Conservation (phyloP, 1,284 basidiomycete genomes). For the Cutaneotrichosporon cutaneum region DNA sequence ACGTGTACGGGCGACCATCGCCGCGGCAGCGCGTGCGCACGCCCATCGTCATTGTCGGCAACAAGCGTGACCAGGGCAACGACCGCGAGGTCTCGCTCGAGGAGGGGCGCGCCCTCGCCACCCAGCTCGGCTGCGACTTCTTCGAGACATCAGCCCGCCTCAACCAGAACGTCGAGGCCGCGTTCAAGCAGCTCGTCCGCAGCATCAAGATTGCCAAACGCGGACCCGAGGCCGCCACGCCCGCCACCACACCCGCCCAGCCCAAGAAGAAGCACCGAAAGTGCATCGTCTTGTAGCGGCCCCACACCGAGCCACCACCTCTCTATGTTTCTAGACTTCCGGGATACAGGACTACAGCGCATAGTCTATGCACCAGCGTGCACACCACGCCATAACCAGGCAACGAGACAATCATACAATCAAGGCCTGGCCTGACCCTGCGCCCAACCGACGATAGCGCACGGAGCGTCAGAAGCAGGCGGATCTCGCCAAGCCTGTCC, state of each 20-base stretch:
- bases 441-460: background rate
- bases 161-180: conserved; percentile 87
- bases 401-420: too few species aligned
- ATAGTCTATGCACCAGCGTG: conserved; percentile 6
- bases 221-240: conserved; percentile 22
- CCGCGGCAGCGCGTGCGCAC: conserved; percentile 19
- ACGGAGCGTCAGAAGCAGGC: background rate
- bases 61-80: conserved; percentile 76
- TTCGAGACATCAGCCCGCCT: conserved; percentile 97
- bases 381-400: background rate
- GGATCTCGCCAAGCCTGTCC: background rate
- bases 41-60: conserved; percentile 76
- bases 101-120: conserved; percentile 82
- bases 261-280: conserved; percentile 46
- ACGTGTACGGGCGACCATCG: conserved; percentile 2
- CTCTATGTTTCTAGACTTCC: conserved; percentile 8
- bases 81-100: conserved; percentile 83
- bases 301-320: background rate
- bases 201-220: conserved; percentile 60
- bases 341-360: conserved; percentile 7
- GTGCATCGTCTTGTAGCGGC: conserved; percentile 50
- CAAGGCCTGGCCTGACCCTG: background rate
- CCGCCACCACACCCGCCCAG: conserved; percentile 14
- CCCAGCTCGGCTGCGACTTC: conserved; percentile 87
- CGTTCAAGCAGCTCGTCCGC: conserved; percentile 88